phyloP scores from a whole-genome alignment of 2,329 filamentous ascomycete genomes.

The Cucurbitaria berberidis region DNA sequence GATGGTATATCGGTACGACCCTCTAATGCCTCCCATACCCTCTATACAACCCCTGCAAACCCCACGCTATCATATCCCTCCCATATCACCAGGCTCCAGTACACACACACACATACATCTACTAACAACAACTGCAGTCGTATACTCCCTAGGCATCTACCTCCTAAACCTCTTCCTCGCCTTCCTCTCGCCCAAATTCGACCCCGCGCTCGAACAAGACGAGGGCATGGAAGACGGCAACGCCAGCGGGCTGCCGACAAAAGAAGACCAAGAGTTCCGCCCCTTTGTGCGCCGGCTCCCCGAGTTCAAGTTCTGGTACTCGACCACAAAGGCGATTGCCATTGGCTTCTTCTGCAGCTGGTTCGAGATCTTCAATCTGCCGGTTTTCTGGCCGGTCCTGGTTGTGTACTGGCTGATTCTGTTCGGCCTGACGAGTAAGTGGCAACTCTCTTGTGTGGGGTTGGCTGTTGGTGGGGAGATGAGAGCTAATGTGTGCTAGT shows the following conservation, averaged over 20 bases:
- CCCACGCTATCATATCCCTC: background rate
- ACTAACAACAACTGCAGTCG: slow-evolving; percentile 64
- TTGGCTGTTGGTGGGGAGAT: background rate
- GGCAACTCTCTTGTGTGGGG: background rate
- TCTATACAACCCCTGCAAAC: background rate
- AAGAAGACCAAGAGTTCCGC: slow-evolving; percentile 96
- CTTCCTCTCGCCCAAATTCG: slow-evolving; percentile 98
- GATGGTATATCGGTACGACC: slow-evolving; percentile 92
- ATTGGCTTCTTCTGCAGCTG: slow-evolving; percentile 89
- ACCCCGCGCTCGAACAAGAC: slow-evolving; percentile 93
- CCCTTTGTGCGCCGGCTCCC: slow-evolving; percentile 95
- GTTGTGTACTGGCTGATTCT: slow-evolving; percentile 99
- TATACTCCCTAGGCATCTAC: slow-evolving; percentile 97
- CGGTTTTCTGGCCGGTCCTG: slow-evolving; percentile 98
- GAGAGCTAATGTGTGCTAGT: slow-evolving; percentile 60
- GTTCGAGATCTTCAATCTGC: slow-evolving; percentile 94
- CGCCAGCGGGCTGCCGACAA: slow-evolving; percentile 82
- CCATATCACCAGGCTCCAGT: background rate
- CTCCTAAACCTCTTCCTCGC: slow-evolving; percentile 98
- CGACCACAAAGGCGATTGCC: slow-evolving; percentile 82
- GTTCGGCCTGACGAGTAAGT: slow-evolving; percentile 91
- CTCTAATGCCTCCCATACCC: background rate
- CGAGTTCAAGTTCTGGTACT: slow-evolving; percentile 99
- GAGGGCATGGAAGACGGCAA: slow-evolving; percentile 93
- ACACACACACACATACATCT: background rate